Evolutionary conservation across 176 grass and related monocot genomes (phyloP).

Genomic region (Triticum turgidum): DNA sequence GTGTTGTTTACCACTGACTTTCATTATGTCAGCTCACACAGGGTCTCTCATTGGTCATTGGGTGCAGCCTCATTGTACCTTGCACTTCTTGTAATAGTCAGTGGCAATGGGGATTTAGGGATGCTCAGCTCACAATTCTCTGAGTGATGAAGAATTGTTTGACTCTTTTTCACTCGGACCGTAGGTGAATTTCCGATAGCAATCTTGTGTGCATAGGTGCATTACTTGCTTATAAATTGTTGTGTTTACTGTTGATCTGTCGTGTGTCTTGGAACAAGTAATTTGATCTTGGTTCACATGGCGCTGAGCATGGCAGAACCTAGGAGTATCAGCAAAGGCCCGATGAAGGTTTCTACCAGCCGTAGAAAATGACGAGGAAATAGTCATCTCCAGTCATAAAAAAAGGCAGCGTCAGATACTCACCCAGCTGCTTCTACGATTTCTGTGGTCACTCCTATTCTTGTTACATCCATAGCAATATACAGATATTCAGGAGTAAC

Average conservation of each 20-base stretch:
- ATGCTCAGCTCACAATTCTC: neutral
- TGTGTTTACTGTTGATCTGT: neutral
- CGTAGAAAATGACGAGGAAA: neutral
- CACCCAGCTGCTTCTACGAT: neutral
- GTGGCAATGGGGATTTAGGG: neutral
- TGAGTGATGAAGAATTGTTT: neutral
- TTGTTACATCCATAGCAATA: neutral
- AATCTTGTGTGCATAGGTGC: neutral
- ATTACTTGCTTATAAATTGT: neutral
- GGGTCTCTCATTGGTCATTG: no score
- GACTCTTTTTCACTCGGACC: neutral
- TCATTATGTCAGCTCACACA: neutral
- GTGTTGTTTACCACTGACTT: conserved; percentile 7
- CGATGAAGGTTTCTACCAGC: neutral
- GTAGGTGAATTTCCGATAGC: neutral
- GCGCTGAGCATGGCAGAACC: neutral
- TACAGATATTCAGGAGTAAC: neutral
- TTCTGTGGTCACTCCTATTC: neutral
- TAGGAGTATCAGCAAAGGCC: neutral
- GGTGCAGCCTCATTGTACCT: neutral
- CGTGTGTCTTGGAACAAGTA: neutral
- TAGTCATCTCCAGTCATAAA: neutral
- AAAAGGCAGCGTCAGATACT: neutral
- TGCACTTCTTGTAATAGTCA: neutral
- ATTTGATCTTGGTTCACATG: neutral